These are phyloP conservation scores for Thielaviopsis musarum DNA, from an alignment of 2,329 filamentous ascomycete species.

Conservation along the genomic window DNA sequence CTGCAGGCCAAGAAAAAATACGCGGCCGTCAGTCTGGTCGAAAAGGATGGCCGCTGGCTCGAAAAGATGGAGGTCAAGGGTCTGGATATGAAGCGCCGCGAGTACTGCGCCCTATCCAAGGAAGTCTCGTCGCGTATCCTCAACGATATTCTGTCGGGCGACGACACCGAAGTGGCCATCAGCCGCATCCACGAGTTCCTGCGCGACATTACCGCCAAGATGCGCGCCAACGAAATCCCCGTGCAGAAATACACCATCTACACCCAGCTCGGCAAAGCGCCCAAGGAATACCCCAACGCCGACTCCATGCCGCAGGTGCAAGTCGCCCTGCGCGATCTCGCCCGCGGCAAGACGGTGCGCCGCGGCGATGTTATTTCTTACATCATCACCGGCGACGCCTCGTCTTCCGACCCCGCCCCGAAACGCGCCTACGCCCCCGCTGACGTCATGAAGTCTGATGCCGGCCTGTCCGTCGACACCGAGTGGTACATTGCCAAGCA, in stretches of 20 bases:
- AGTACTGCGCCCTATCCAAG: slow-evolving; percentile 91
- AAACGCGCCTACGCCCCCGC: slow-evolving; percentile 81
- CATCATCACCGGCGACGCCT: slow-evolving; percentile 61
- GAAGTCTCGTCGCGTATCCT: slow-evolving; percentile 81
- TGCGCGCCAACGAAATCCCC: slow-evolving; percentile 64
- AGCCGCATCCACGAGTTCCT: slow-evolving; percentile 88
- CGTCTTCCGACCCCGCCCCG: slow-evolving; percentile 52
- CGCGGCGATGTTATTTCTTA: slow-evolving; percentile 95
- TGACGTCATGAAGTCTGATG: slow-evolving; percentile 65
- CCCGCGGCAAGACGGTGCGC: slow-evolving; percentile 71
- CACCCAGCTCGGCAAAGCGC: slow-evolving; percentile 89
- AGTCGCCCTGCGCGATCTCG: slow-evolving; percentile 76
- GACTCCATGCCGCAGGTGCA: slow-evolving; percentile 95
- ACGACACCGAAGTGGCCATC: slow-evolving; percentile 77
- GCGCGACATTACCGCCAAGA: slow-evolving; percentile 64
- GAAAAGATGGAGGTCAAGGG: slow-evolving; percentile 98
- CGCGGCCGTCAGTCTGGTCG: slow-evolving; percentile 84
- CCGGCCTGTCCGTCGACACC: slow-evolving; percentile 68
- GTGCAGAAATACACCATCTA: slow-evolving; percentile 90
- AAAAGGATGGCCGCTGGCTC: slow-evolving; percentile 73
- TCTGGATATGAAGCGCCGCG: slow-evolving; percentile 91
- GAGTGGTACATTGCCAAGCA: slow-evolving; percentile 98
- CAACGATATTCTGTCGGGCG: slow-evolving; percentile 87
- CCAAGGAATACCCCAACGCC: slow-evolving; percentile 83
- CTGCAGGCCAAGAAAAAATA: slow-evolving; percentile 99